Percentiles rank a stretch among this genome's conserved stretches.
These are phyloP conservation scores for Torulaspora globosa DNA, from an alignment of 1,139 yeast species.

Conservation along the genomic window DNA sequence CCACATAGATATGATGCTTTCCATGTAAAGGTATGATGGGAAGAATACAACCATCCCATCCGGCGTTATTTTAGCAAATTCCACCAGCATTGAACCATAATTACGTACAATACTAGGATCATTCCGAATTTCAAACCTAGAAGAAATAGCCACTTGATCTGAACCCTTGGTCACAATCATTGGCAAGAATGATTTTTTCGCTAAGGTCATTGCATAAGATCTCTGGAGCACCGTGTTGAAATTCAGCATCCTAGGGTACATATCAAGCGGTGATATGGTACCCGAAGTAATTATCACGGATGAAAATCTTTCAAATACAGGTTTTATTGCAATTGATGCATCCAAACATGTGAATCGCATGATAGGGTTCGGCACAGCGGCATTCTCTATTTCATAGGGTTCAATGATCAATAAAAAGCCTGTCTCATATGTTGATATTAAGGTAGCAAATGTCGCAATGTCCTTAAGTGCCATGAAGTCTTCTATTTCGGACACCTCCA, in stretches of 20 bases:
- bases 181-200: constrained; percentile 88
- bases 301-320: constrained; percentile 90
- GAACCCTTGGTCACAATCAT: constrained; percentile 96
- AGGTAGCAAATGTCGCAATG: constrained; percentile 93
- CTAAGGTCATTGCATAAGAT: constrained; percentile 92
- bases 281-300: constrained; percentile 96
- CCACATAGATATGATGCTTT: constrained; percentile 96
- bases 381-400: constrained; percentile 94
- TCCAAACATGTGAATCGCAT: constrained; percentile 90
- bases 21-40: constrained; percentile 96
- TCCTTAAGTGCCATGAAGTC: constrained; percentile 91
- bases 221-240: constrained; percentile 93
- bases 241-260: constrained; percentile 96
- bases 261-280: constrained; percentile 94
- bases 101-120: constrained; percentile 97
- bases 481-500: constrained; percentile 83
- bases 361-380: constrained; percentile 98
- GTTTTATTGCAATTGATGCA: constrained; percentile 96
- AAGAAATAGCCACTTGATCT: constrained; percentile 93
- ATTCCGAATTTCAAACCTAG: constrained; percentile 92
- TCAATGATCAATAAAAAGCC: constrained; percentile 91
- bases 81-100: constrained; percentile 87
- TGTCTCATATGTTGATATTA: constrained; percentile 88
- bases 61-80: constrained; percentile 91
- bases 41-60: constrained; percentile 98